These are phyloP conservation scores for Penicillium bovifimosum DNA, from an alignment of 495 filamentous ascomycete genomes.

Conservation along the genomic window DNA sequence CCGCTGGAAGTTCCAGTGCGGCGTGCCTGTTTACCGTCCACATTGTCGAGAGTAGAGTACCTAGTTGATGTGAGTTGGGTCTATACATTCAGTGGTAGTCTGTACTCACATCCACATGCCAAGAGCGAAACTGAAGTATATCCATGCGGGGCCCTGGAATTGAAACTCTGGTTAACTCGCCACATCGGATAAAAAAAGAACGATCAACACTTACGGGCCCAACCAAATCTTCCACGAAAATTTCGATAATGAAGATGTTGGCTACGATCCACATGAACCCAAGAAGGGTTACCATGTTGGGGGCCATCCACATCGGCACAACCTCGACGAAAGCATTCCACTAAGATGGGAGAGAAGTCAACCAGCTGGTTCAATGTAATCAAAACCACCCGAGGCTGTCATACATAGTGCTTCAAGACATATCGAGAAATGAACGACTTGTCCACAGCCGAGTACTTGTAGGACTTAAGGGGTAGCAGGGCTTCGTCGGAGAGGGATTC, in stretches of 20 bases:
- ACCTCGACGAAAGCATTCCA: slow-evolving; percentile 97
- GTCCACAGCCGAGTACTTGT: slow-evolving; percentile 96
- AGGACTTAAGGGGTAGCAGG: slow-evolving; percentile 78
- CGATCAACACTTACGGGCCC: slow-evolving; percentile 63
- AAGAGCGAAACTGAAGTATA: slow-evolving; percentile 91
- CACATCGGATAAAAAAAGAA: not conserved
- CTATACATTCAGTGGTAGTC: not conserved
- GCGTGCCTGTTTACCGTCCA: slow-evolving; percentile 95
- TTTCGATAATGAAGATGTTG: slow-evolving; percentile 74
- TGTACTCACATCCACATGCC: slow-evolving; percentile 78
- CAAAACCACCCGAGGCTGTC: slow-evolving; percentile 19
- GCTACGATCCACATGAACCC: slow-evolving; percentile 90
- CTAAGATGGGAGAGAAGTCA: slow-evolving; percentile 41
- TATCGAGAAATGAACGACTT: slow-evolving; percentile 93
- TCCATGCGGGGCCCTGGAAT: slow-evolving; percentile 74
- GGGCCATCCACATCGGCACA: slow-evolving; percentile 90
- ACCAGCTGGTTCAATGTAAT: not conserved
- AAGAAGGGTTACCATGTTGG: slow-evolving; percentile 93
- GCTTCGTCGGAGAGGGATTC: slow-evolving; percentile 64
- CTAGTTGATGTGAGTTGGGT: slow-evolving; percentile 17
- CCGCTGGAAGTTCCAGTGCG: slow-evolving; percentile 92
- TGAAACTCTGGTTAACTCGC: slow-evolving; percentile 21
- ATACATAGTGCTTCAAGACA: slow-evolving; percentile 90
- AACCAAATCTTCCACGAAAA: slow-evolving; percentile 84
- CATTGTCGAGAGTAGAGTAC: slow-evolving; percentile 98